Percentiles rank a stretch among this genome's conserved stretches.
phyloP scores from a whole-genome alignment of 768 basidiomycete genomes.

The Mycena sanguinolenta region DNA sequence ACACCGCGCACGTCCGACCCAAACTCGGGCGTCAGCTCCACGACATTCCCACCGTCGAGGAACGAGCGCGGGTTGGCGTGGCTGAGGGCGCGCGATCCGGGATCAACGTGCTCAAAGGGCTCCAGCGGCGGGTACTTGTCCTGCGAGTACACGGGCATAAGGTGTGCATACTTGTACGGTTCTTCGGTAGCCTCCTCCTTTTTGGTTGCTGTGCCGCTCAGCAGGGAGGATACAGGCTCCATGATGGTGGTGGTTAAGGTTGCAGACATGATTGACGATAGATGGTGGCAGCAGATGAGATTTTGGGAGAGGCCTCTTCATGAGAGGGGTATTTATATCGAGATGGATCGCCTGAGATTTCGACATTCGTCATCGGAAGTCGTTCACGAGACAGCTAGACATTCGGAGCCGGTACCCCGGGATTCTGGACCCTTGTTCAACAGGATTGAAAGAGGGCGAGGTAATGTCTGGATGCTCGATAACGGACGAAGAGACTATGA shows the following conservation, averaged over 20 bases:
- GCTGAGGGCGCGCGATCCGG: constrained; percentile 74
- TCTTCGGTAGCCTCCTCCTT: constrained; percentile 27
- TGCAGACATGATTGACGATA: constrained; percentile 16
- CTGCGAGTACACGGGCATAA: constrained; percentile 76
- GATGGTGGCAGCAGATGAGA: neutral
- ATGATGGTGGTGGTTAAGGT: constrained; percentile 22
- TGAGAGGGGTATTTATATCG: constrained; percentile 16
- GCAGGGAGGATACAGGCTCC: constrained; percentile 12
- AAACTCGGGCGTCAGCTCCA: constrained; percentile 79
- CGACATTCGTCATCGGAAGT: constrained; percentile 12
- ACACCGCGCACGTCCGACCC: constrained; percentile 82
- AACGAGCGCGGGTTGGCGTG: constrained; percentile 79
- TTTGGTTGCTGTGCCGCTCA: constrained; percentile 13
- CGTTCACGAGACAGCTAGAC: neutral
- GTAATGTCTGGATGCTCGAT: neutral
- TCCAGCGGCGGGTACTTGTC: constrained; percentile 76
- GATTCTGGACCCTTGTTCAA: neutral
- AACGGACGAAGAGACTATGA: neutral
- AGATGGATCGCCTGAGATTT: neutral
- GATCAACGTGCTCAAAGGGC: constrained; percentile 84
- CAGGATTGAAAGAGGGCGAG: neutral
- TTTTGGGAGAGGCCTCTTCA: neutral
- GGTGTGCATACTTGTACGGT: constrained; percentile 75
- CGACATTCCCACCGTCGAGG: constrained; percentile 70
- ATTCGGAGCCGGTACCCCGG: neutral